Evolutionary conservation across 208 protist genomes (phyloP).

Genomic region (Crithidia expoeki): DNA sequence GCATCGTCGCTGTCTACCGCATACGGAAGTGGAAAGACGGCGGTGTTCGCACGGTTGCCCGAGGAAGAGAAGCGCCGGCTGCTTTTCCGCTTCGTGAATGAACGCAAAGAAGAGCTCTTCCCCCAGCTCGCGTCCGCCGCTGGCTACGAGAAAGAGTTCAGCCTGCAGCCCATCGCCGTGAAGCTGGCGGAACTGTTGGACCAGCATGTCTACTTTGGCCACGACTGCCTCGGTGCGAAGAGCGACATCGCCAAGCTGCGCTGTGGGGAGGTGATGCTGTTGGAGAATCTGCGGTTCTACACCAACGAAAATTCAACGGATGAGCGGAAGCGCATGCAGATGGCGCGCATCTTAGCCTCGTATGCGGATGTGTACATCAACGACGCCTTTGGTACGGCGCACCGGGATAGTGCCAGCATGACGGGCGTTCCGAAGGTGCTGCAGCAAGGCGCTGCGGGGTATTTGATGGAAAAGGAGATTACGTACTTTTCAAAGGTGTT

Average conservation of each 20-base stretch:
- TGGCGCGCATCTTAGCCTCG: constrained; percentile 88
- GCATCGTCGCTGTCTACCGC: constrained; percentile 36
- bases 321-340: constrained; percentile 74
- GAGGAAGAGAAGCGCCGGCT: constrained; percentile 77
- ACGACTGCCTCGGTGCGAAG: constrained; percentile 82
- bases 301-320: constrained; percentile 95
- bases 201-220: constrained; percentile 75
- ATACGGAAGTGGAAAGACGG: constrained; percentile 61
- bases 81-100: constrained; percentile 54
- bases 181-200: constrained; percentile 92
- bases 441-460: constrained; percentile 93
- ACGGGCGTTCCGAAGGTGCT: constrained; percentile 82
- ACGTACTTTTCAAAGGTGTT: constrained; percentile 97
- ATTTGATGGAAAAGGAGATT: constrained; percentile 99
- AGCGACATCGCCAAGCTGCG: constrained; percentile 54
- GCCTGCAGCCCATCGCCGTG: constrained; percentile 93
- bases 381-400: constrained; percentile 99
- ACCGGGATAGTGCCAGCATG: constrained; percentile 96
- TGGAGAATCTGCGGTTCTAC: constrained; percentile 99
- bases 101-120: constrained; percentile 67
- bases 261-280: constrained; percentile 94
- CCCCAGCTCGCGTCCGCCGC: constrained; percentile 53
- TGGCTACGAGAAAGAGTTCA: constrained; percentile 84
- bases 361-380: constrained; percentile 98
- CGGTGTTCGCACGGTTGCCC: constrained; percentile 56